Evolutionary conservation across 106 monocot genomes (phyloP), one percentile per base, ranked within the genome.

Genomic region (Allium fistulosum): DNA sequence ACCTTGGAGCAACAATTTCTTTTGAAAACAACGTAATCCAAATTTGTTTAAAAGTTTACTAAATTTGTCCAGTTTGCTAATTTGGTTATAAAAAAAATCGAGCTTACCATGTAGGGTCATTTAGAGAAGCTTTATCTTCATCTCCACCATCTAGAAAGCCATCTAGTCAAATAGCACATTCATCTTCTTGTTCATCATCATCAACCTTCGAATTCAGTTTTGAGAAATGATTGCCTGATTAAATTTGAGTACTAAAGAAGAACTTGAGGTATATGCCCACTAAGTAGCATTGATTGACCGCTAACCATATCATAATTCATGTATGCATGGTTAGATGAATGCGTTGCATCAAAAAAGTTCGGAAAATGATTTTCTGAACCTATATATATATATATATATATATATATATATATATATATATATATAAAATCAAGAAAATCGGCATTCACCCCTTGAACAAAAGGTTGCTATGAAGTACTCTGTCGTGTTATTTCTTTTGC

Each of bases 221-320:
- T 8, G 12, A 7, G 2, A n/a, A 7, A 2, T 45, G 58, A 10
- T 65, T 69, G 9, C 49, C 70, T 59, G 76, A 86, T 53, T 86
- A 88, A 49, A 96, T 63, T 83, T 80, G 49, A 95, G 91, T 67
- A 92, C 71, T 2, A 88, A 80, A 16, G 82, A 76, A n/a, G 82
- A 78, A 18, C 81, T 72, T 72, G 71, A 71, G 2, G 78, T 72
- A 53, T 74, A 74, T 18, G 60, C 56, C 72, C 65, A 72, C 26
- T 65, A 17, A 6, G 46, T 59, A 46, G 15, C 49, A 50, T 65
- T 65, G 48, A 14, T 12, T 22, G 13, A 51, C 52, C 11, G 0
- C 22, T 22, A 17, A 51, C 12, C 3, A 51, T 22, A 7, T 26
- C 51, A 26, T 14, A 48, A 48, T 17, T 8, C 22, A 59, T 9